Base-by-base conservation (phyloP, 1,284 basidiomycete genomes). In the Boletus nobilissimus region DNA sequence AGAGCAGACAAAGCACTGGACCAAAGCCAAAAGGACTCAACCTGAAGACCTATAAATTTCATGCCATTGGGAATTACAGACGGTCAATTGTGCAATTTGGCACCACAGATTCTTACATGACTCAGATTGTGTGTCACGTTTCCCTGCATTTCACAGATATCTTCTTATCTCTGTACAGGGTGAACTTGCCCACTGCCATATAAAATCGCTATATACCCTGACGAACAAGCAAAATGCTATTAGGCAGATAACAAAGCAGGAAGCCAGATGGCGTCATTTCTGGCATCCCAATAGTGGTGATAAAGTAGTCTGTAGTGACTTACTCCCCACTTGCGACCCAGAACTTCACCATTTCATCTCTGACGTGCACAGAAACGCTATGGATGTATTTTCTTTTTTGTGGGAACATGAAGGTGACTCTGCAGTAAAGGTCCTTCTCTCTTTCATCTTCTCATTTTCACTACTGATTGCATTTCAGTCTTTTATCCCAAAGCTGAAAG, bases 31-130 rank as follows among this genome's bases (percentile, higher is more conserved):
- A 78, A 40, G 39, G 34, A 54, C 66, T 79, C 22, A 79, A 78
- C 54, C 19, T 79, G 62, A 32, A 69, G 10, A 80, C 75, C 2
- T 80, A 80, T 78, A 88, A 88, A 75, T 82, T 82, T 63, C 88
- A 88, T 80, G 81, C 84, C 0, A 76, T 88, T 6, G 86, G 84
- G 3, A 86, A 89, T 68, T 87, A 87, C 62, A 78, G 80, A 6
- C 34, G 18, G 5, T 76, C 81, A 3, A 88, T 88, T 43, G 77
- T 74, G 22, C 76, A 82, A n/a, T 87, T 54, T 26, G 63, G 69
- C 6, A 74, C 43, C 9, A 40, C 46, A 22, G 60, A 74, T 70
- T 70, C 36, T 29, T 74, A 74, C 29, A 69, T 36, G 0, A 75
- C 69, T 22, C 63, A 75, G 13, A 65, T 72, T 13, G 85, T 79